phyloP scores from a whole-genome alignment of 2,329 filamentous ascomycete genomes.

The Celoporthe dispersa region DNA sequence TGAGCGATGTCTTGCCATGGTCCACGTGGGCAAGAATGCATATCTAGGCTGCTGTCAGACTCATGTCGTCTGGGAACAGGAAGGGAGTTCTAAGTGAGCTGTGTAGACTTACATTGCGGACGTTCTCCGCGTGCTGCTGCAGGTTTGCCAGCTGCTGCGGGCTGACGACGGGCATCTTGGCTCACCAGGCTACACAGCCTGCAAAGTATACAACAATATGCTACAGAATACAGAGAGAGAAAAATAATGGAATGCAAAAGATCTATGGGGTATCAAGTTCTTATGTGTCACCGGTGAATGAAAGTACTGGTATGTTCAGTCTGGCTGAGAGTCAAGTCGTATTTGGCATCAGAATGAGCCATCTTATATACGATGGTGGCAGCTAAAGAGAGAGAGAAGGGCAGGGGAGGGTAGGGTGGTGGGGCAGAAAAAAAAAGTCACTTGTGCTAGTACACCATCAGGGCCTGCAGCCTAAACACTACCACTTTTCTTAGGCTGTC shows the following conservation, averaged over 20 bases:
- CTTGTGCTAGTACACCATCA: not conserved
- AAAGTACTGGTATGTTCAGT: slow-evolving; percentile 7
- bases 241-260: not conserved
- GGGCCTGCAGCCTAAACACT: not conserved
- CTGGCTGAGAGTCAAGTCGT: slow-evolving; percentile 29
- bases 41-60: slow-evolving; percentile 56
- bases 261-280: slow-evolving; percentile 20
- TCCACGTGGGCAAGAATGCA: slow-evolving; percentile 97
- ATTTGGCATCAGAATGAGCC: slow-evolving; percentile 30
- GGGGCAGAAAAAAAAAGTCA: not conserved
- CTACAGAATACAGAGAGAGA: not conserved
- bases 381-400: not conserved
- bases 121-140: slow-evolving; percentile 83
- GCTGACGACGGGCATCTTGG: slow-evolving; percentile 87
- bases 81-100: slow-evolving; percentile 27
- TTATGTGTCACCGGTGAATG: slow-evolving; percentile 3
- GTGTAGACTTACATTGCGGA: slow-evolving; percentile 77
- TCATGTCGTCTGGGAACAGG: slow-evolving; percentile 37
- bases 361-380: slow-evolving; percentile 15
- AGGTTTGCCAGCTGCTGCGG: slow-evolving; percentile 89
- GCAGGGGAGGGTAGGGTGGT: not conserved
- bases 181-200: not conserved
- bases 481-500: not conserved
- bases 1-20: slow-evolving; percentile 97
- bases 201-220: not conserved